These are phyloP conservation scores for Mrakia blollopis DNA, from an alignment of 768 basidiomycete species.

Conservation along the genomic window DNA sequence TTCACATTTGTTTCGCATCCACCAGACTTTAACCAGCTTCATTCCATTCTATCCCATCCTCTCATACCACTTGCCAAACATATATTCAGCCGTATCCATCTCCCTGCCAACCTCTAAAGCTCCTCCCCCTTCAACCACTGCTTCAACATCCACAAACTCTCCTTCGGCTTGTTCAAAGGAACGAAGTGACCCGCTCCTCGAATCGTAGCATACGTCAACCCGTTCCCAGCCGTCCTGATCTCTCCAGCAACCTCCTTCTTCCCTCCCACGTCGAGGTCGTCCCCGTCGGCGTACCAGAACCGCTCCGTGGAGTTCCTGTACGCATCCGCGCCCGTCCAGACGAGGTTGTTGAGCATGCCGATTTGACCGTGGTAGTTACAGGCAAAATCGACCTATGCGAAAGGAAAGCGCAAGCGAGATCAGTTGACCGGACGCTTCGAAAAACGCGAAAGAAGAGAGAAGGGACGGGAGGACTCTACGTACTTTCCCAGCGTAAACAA, in stretches of 20 bases:
- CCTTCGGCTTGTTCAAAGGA: conserved; percentile 10
- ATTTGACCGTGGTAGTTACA: conserved; percentile 16
- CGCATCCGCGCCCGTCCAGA: conserved; percentile 2
- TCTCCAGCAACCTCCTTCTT: not conserved
- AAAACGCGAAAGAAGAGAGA: not conserved
- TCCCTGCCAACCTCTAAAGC: not conserved
- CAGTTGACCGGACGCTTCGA: not conserved
- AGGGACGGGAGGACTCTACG: not conserved
- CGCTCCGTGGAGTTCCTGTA: conserved; percentile 9
- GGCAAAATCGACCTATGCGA: conserved; percentile 17
- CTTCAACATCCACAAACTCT: conserved; percentile 11
- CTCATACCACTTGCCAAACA: too few relatives aligned
- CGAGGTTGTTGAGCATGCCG: not conserved
- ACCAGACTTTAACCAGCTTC: too few relatives aligned
- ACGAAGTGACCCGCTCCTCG: conserved; percentile 16
- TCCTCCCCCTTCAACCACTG: conserved; percentile 3
- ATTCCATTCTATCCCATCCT: too few relatives aligned
- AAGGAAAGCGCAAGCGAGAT: not conserved
- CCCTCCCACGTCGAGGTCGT: too few relatives aligned
- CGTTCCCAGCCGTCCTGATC: conserved; percentile 13
- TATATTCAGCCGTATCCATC: too few relatives aligned
- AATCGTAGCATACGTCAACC: conserved; percentile 21
- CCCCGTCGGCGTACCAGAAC: conserved; percentile 2
- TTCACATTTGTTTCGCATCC: too few relatives aligned
- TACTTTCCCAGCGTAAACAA: conserved; percentile 61